Evolutionary conservation across 2,329 filamentous ascomycete genomes (phyloP).

Genomic region (Fusarium haematococcum): DNA sequence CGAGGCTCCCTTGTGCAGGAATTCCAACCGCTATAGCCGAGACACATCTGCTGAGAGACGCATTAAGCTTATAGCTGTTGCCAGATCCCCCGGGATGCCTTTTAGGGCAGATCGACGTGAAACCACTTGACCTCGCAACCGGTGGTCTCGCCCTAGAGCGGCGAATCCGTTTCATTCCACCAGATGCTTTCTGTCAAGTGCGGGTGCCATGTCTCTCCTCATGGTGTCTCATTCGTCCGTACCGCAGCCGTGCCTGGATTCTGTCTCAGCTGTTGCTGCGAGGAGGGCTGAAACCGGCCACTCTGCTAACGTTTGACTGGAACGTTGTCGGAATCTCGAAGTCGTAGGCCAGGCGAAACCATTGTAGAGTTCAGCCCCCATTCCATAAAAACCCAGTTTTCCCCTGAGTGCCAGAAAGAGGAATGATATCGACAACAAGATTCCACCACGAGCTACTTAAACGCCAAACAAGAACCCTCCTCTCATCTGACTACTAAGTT

Average conservation of each 20-base stretch:
- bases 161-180: background rate
- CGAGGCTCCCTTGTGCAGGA: background rate
- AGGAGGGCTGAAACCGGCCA: conserved; percentile 3
- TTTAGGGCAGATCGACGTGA: background rate
- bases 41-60: background rate
- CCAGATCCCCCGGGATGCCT: background rate
- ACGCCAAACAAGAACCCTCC: conserved; percentile 20
- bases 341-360: background rate
- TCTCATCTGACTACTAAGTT: background rate
- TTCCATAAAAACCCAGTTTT: conserved; percentile 6
- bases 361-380: background rate
- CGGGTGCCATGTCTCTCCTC: background rate
- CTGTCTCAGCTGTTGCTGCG: background rate
- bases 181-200: background rate
- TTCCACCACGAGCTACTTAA: background rate
- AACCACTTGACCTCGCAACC: background rate
- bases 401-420: background rate
- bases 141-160: background rate
- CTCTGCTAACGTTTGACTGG: background rate
- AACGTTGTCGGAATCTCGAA: conserved; percentile 4
- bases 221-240: background rate
- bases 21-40: background rate
- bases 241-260: background rate
- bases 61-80: background rate
- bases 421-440: conserved; percentile 3